phyloP scores from a whole-genome alignment of 1,139 yeast genomes.

The Protomyces arabidopsidicola region DNA sequence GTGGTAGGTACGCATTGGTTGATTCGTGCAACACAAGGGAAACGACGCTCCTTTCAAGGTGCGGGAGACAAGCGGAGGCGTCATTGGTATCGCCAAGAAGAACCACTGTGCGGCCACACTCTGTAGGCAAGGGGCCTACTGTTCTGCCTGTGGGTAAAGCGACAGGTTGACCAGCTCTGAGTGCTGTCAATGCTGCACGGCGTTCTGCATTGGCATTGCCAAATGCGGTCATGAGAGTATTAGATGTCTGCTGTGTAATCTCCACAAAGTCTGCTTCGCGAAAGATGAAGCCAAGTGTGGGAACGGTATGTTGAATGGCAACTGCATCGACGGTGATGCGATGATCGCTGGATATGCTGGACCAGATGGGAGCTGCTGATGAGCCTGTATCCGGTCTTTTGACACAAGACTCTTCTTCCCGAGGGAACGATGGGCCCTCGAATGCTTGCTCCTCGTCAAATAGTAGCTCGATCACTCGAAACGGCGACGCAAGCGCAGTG shows the following conservation, averaged over 20 bases:
- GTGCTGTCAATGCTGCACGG: background rate
- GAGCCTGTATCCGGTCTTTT: background rate
- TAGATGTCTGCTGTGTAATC: background rate
- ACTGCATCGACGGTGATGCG: constrained; percentile 12
- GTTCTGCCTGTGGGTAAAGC: background rate
- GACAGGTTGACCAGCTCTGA: constrained; percentile 9
- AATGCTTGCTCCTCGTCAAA: background rate
- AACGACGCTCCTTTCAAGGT: background rate
- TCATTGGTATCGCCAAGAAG: constrained; percentile 24
- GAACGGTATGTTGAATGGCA: constrained; percentile 17
- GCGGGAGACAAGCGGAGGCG: constrained; percentile 6
- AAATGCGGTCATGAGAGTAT: background rate
- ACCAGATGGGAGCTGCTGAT: background rate
- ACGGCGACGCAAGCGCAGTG: constrained; percentile 15
- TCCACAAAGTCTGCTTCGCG: constrained; percentile 1
- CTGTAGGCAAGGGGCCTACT: background rate
- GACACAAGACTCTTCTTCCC: constrained; percentile 12
- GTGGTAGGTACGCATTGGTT: constrained; percentile 26
- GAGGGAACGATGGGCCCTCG: background rate
- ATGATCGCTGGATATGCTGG: constrained; percentile 1
- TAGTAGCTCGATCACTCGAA: constrained; percentile 15
- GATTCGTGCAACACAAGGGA: constrained; percentile 23
- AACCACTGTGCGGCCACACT: constrained; percentile 16
- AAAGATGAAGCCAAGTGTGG: constrained; percentile 16
- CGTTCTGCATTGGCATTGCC: background rate